Base-by-base conservation (phyloP, 2,329 filamentous ascomycete species). In the Pseudocercospora eumusae region DNA sequence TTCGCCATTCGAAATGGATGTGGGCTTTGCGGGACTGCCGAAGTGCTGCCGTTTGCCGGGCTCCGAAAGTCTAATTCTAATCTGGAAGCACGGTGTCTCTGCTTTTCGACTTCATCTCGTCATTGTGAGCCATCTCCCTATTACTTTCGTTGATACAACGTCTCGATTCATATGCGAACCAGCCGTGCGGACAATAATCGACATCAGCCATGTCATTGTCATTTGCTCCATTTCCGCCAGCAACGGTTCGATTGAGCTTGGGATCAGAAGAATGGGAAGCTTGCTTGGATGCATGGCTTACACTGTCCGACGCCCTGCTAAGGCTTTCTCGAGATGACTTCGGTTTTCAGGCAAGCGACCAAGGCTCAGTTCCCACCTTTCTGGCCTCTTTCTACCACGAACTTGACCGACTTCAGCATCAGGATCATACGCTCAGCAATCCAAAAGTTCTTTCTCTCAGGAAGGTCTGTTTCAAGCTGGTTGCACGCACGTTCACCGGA, bases 201-300 rank as follows among this genome's bases (percentile, higher is more conserved):
- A 47, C 21, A 47, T 23, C 8, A 47, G 44, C 21, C 6, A 52
- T 52, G 47, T 31, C 52, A 13, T 31, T 23, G 5, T 25, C 52
- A 36, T 33, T 40, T 54, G 52, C 52, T 54, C 47, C 20, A n/a
- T 10, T 95, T 70, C 93, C 93, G 18, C 83, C 88, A 64, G 79
- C 84, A 33, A 79, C 81, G 59, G 86, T 92, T 79, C 86, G 87
- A 71, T 83, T 84, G 67, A 83, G 84, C 68, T 83, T 96, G 63
- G 80, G 83, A 42, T 78, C 86, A 3, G 78, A 82, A 56, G 91
- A 96, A 76, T 96, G 92, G 92, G 82, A 88, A 66, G 81, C 84
- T 31, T 92, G 89, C 73, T 79, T 96, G 52, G 84, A 89, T 65
- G 88, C 91, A 36, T 97, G 92, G 92, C 78, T 87, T 18, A 79